These are phyloP conservation scores for Saturnispora sanitii DNA, from an alignment of 805 yeast genomes.

Conservation along the genomic window DNA sequence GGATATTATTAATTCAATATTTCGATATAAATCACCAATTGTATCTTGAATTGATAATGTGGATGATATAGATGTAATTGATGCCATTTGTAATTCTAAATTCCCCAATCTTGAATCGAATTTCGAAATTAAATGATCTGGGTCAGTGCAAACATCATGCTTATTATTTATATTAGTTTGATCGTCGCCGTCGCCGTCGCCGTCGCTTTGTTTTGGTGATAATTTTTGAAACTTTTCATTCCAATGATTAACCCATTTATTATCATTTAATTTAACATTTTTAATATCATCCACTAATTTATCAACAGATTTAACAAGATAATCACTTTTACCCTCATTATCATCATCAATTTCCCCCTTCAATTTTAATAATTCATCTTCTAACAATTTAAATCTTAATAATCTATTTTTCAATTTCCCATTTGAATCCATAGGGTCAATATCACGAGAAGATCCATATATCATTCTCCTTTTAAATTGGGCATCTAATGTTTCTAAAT, in stretches of 20 bases:
- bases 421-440: neutral
- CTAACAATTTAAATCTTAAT: slow-evolving; percentile 9
- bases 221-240: neutral
- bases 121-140: neutral
- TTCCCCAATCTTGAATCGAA: slow-evolving; percentile 13
- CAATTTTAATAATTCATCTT: slow-evolving; percentile 9
- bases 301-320: slow-evolving; percentile 5
- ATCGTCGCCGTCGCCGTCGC: too few species aligned
- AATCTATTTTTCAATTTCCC: slow-evolving; percentile 1
- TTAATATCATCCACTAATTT: slow-evolving; percentile 1
- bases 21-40: slow-evolving; percentile 21
- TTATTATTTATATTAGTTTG: neutral
- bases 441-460: neutral
- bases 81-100: slow-evolving; percentile 10
- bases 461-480: slow-evolving; percentile 2
- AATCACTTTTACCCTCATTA: neutral
- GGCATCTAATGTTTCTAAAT: slow-evolving; percentile 7
- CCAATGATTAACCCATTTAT: slow-evolving; percentile 11
- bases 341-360: slow-evolving; percentile 11
- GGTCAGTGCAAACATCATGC: neutral
- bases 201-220: neutral
- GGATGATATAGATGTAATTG: neutral
- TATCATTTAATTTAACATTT: neutral
- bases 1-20: slow-evolving; percentile 15
- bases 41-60: slow-evolving; percentile 16